A percentile compares a stretch with the other conserved stretches of the same genome.
These are phyloP conservation scores for Entrophospora sp. DNA, from an alignment of 192 early-diverging fungal genomes.

Conservation along the genomic window DNA sequence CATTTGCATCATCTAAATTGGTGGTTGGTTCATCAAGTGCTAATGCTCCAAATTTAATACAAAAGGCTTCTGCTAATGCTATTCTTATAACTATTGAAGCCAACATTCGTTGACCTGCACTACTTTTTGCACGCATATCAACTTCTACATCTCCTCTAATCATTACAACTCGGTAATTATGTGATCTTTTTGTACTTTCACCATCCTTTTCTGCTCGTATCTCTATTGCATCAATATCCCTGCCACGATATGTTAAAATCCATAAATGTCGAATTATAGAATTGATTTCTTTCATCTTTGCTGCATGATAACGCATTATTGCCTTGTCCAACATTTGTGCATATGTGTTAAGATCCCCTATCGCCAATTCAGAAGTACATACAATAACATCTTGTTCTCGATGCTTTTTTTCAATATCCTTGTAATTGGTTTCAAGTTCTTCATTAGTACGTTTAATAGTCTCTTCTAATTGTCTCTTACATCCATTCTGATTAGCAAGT, in stretches of 20 bases:
- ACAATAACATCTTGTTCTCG: conserved; percentile 57
- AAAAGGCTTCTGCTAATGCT: conserved; percentile 92
- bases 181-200: conserved; percentile 57
- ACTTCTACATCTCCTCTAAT: conserved; percentile 71
- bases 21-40: conserved; percentile 98
- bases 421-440: conserved; percentile 69
- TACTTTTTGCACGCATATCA: conserved; percentile 93
- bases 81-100: conserved; percentile 92
- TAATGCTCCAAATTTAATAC: conserved; percentile 84
- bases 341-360: conserved; percentile 77
- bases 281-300: conserved; percentile 97
- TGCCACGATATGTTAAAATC: conserved; percentile 92
- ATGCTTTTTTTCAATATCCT: conserved; percentile 64
- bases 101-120: conserved; percentile 96
- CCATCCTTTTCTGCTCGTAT: conserved; percentile 84
- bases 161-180: conserved; percentile 95
- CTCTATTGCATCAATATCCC: conserved; percentile 94
- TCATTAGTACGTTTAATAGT: conserved; percentile 46
- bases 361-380: conserved; percentile 67
- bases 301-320: conserved; percentile 84
- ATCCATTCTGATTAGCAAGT: conserved; percentile 53
- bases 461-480: conserved; percentile 75
- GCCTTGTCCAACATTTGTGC: conserved; percentile 75
- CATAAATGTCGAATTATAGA: conserved; percentile 94
- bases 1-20: conserved; percentile 86